Conservation (phyloP, 257 asterid species). For the Forsythia viridissima region DNA sequence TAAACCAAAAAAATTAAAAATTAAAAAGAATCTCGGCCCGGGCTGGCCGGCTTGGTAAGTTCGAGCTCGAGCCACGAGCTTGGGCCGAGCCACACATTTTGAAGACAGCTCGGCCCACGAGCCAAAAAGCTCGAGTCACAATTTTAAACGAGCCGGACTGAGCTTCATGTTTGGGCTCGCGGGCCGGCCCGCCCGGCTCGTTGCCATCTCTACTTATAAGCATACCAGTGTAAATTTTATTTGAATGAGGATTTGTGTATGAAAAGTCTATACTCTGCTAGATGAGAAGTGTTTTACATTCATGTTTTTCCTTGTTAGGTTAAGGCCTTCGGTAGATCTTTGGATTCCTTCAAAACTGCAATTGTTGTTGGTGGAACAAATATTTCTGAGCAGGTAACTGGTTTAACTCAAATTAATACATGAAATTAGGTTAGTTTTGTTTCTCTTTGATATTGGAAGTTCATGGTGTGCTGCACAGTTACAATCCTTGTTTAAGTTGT, state of each 20-base stretch:
- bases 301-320: conserved; percentile 48
- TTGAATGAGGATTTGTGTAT: conserved; percentile 8
- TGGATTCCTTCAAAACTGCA: conserved; percentile 75
- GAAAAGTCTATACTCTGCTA: neutral
- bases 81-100: no score
- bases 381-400: conserved; percentile 73
- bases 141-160: no score
- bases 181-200: no score
- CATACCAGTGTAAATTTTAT: conserved; percentile 11
- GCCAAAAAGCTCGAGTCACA: no score
- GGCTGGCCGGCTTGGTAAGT: no score
- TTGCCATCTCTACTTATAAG: neutral
- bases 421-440: neutral
- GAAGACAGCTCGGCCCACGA: no score
- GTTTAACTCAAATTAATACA: conserved; percentile 15
- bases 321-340: conserved; percentile 83
- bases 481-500: conserved; percentile 16
- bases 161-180: no score
- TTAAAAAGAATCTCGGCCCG: no score
- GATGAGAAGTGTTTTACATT: neutral
- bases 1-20: no score
- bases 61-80: no score
- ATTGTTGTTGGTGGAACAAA: conserved; percentile 90
- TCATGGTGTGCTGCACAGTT: neutral
- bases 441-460: neutral